A percentile compares a stretch with the other conserved stretches of the same genome.
phyloP scores from a whole-genome alignment of 1,139 yeast species.

The Pichia sp. region DNA sequence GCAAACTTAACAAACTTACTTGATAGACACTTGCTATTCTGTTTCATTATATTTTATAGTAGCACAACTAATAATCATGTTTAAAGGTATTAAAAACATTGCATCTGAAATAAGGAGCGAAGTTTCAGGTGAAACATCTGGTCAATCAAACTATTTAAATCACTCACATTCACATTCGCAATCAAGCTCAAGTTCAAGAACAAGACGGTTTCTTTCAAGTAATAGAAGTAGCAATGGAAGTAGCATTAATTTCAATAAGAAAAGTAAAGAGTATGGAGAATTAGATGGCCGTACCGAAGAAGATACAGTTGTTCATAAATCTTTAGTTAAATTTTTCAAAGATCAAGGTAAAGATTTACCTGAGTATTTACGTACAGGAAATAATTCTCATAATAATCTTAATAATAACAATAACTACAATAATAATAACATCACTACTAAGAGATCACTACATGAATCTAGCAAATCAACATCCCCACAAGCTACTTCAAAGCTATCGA shows the following conservation, averaged over 20 bases:
- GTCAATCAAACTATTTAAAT: background rate
- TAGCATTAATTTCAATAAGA: background rate
- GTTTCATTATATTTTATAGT: background rate
- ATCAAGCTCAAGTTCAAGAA: background rate
- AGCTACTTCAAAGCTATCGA: no score
- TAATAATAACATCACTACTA: no score
- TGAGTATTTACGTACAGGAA: conserved; percentile 21
- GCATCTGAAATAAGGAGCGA: conserved; percentile 8
- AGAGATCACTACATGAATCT: no score
- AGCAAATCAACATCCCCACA: no score
- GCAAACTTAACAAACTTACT: no score
- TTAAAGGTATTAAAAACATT: conserved; percentile 8
- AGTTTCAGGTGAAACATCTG: background rate
- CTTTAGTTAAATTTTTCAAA: conserved; percentile 25
- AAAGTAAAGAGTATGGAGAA: conserved; percentile 13
- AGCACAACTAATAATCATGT: conserved; percentile 2
- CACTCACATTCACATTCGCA: background rate
- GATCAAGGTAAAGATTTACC: conserved; percentile 22
- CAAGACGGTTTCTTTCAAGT: conserved; percentile 3
- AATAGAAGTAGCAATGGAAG: background rate
- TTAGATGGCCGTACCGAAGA: conserved; percentile 28
- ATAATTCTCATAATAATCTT: background rate
- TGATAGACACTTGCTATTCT: no score
- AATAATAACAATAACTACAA: no score
- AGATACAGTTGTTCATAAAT: conserved; percentile 28